Conservation (phyloP, 1,139 yeast species). For the Suhomyces atakaporum region DNA sequence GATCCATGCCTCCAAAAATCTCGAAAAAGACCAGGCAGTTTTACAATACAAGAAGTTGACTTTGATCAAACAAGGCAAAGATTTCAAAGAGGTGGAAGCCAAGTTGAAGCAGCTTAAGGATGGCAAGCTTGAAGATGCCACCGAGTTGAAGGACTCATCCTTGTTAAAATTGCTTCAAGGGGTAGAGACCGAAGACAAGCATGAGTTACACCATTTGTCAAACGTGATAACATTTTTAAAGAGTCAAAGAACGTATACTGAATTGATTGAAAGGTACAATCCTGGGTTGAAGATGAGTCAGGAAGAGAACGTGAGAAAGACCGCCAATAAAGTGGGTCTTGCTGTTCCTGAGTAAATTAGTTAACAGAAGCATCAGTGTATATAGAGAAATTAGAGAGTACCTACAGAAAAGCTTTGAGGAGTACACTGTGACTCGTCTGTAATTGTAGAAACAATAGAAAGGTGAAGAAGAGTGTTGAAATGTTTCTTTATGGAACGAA, state of each 20-base stretch:
- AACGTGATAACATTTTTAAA: slow-evolving; percentile 59
- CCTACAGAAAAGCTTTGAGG: no score
- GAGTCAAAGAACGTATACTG: slow-evolving; percentile 77
- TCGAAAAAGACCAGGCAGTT: slow-evolving; percentile 53
- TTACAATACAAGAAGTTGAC: slow-evolving; percentile 58
- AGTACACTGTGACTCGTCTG: no score
- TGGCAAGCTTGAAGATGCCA: slow-evolving; percentile 17
- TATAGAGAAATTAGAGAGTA: no score
- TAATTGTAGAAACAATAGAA: no score
- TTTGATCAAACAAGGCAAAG: slow-evolving; percentile 42
- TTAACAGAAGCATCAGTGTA: no score
- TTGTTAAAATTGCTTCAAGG: slow-evolving; percentile 28
- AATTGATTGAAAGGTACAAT: slow-evolving; percentile 80
- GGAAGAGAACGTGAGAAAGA: slow-evolving; percentile 70
- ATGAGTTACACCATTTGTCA: slow-evolving; percentile 36
- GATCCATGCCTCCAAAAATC: slow-evolving; percentile 45
- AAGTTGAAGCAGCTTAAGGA: slow-evolving; percentile 30
- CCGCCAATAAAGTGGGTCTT: slow-evolving; percentile 87
- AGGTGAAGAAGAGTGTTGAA: no score
- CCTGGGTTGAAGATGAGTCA: slow-evolving; percentile 81
- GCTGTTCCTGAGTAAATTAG: slow-evolving; percentile 16
- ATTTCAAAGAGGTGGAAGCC: slow-evolving; percentile 34
- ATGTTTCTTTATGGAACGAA: no score
- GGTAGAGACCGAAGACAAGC: slow-evolving; percentile 21
- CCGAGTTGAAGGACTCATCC: slow-evolving; percentile 20